Evolutionary conservation across 2,329 filamentous ascomycete species (phyloP).

Genomic region (Acephala macrosclerotiorum): DNA sequence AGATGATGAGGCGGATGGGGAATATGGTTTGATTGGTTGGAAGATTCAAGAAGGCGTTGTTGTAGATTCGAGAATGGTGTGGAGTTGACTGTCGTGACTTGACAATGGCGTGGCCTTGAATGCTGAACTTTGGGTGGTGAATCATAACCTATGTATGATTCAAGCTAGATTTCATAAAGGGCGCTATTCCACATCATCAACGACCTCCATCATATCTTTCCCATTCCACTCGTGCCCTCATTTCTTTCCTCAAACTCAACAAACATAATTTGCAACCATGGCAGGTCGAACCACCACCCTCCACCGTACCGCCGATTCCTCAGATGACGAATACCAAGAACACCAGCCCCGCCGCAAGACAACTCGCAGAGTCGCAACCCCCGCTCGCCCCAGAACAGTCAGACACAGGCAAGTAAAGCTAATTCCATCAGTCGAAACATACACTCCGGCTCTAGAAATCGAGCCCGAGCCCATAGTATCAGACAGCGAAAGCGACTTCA

Average conservation of each 20-base stretch:
- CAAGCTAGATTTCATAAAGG: not conserved
- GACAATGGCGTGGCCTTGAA: not conserved
- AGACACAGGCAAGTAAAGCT: not conserved
- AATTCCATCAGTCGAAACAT: not conserved
- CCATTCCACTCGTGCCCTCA: not conserved
- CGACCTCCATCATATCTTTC: not conserved
- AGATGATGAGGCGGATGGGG: constrained; percentile 1
- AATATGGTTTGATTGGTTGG: not conserved
- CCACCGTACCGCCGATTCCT: not conserved
- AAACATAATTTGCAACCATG: not conserved
- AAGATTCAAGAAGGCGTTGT: not conserved
- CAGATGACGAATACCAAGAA: not conserved
- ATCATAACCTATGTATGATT: not conserved
- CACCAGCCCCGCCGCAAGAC: not conserved
- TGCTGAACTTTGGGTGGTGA: not conserved
- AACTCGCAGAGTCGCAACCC: not conserved
- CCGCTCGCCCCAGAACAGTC: not conserved
- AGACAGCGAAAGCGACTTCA: not conserved
- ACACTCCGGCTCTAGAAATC: not conserved
- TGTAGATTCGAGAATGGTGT: not conserved
- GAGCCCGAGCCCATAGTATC: not conserved
- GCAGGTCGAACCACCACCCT: not conserved
- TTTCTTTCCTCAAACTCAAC: not conserved
- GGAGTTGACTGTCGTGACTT: not conserved
- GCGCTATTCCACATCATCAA: not conserved